A percentile compares a stretch with the other conserved stretches of the same genome.
Evolutionary conservation across 169 alveolate species (phyloP).

Genomic region (Condylostoma magnum): DNA sequence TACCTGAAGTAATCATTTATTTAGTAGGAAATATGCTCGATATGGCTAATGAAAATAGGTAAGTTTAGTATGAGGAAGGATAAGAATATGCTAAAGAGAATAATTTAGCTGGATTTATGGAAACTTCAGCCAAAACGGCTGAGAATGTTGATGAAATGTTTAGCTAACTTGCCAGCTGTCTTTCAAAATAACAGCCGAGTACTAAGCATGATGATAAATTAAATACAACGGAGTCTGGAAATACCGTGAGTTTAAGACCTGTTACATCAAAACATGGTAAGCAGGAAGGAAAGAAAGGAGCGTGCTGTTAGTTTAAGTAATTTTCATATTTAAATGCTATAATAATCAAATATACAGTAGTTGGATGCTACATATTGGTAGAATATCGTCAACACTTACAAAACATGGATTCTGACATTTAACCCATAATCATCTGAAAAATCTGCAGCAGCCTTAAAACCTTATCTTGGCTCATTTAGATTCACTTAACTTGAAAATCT

Average conservation of each 20-base stretch:
- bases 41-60: too few species aligned
- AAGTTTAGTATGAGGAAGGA: too few species aligned
- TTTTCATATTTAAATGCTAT: background rate
- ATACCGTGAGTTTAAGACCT: background rate
- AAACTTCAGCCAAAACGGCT: constrained; percentile 28
- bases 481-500: background rate
- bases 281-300: background rate
- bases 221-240: background rate
- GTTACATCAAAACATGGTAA: too few species aligned
- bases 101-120: constrained; percentile 13
- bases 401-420: too few species aligned
- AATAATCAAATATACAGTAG: background rate
- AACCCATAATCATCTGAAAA: too few species aligned
- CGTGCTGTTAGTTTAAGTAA: constrained; percentile 18
- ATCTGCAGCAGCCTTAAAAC: too few species aligned
- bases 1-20: too few species aligned
- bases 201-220: background rate
- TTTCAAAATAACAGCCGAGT: background rate
- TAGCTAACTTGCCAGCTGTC: constrained; percentile 5
- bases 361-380: too few species aligned
- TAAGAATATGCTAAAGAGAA: constrained; percentile 1
- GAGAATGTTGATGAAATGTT: constrained; percentile 22
- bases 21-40: too few species aligned
- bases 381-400: too few species aligned
- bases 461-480: background rate